phyloP scores from a whole-genome alignment of 495 filamentous ascomycete species.

The Aspergillus sclerotiicarbonarius region DNA sequence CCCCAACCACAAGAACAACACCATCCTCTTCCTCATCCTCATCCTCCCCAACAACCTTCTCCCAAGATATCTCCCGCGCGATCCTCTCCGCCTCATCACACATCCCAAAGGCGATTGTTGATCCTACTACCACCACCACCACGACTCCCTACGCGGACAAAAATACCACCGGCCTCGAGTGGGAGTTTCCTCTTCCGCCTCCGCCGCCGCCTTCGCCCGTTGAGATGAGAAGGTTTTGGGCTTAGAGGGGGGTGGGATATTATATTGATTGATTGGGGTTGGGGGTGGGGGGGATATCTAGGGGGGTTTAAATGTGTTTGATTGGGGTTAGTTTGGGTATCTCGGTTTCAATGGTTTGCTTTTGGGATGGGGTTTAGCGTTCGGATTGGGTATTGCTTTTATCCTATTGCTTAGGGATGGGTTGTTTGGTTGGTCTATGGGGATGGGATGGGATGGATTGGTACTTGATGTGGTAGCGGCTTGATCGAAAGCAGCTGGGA shows the following conservation, averaged over 20 bases:
- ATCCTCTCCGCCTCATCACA: constrained; percentile 35
- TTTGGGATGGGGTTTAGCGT: too few relatives aligned
- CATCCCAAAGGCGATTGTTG: constrained; percentile 32
- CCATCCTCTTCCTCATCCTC: constrained; percentile 27
- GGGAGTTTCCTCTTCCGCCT: constrained; percentile 35
- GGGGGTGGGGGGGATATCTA: too few relatives aligned
- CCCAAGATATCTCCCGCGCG: constrained; percentile 43
- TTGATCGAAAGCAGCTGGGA: too few relatives aligned
- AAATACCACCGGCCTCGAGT: constrained; percentile 3
- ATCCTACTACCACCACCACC: constrained; percentile 1
- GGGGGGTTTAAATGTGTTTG: too few relatives aligned
- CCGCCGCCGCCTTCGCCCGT: constrained; percentile 49
- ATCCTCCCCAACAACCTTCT: constrained; percentile 32
- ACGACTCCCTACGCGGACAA: neutral
- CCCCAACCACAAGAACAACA: constrained; percentile 15
- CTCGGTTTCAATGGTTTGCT: too few relatives aligned
- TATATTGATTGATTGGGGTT: too few relatives aligned
- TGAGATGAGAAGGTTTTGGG: constrained; percentile 22
- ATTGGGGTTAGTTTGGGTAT: too few relatives aligned
- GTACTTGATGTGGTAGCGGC: too few relatives aligned
- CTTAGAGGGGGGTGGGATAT: neutral
- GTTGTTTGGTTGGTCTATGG: too few relatives aligned
- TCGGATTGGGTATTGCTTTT: too few relatives aligned
- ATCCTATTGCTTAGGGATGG: too few relatives aligned
- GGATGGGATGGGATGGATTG: too few relatives aligned